A percentile compares a stretch with the other conserved stretches of the same genome.
Evolutionary conservation across 2,329 filamentous ascomycete genomes (phyloP).

Genomic region (Colletotrichum truncatum): DNA sequence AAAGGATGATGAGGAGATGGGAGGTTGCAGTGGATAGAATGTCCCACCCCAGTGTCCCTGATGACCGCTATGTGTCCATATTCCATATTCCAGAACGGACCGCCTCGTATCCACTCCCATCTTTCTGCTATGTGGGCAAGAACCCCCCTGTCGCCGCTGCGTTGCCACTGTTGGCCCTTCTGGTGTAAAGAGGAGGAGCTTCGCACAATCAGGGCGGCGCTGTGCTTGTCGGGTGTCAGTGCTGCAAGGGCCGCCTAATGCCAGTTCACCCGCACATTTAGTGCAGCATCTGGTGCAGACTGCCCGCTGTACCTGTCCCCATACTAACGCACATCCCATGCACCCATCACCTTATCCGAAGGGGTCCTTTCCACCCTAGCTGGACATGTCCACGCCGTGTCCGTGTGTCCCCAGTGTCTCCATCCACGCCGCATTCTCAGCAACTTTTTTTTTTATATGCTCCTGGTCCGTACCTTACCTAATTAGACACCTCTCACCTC

Average conservation of each 20-base stretch:
- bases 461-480: slow-evolving; percentile 20
- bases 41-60: no score
- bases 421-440: slow-evolving; percentile 11
- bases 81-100: no score
- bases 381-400: neutral
- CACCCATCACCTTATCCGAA: neutral
- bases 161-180: slow-evolving; percentile 1
- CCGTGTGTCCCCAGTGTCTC: neutral
- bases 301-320: neutral
- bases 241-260: slow-evolving; percentile 15
- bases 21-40: neutral
- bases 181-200: neutral
- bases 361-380: neutral
- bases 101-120: neutral
- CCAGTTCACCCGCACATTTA: slow-evolving; percentile 7
- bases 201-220: neutral
- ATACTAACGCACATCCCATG: neutral
- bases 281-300: neutral
- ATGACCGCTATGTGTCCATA: no score
- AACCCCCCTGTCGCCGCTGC: neutral
- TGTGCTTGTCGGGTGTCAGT: slow-evolving; percentile 17
- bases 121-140: neutral
- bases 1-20: neutral
- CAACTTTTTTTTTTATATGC: slow-evolving; percentile 19
- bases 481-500: slow-evolving; percentile 24